Conservation (phyloP, 1,284 basidiomycete species). For the Heterobasidion occidentale region DNA sequence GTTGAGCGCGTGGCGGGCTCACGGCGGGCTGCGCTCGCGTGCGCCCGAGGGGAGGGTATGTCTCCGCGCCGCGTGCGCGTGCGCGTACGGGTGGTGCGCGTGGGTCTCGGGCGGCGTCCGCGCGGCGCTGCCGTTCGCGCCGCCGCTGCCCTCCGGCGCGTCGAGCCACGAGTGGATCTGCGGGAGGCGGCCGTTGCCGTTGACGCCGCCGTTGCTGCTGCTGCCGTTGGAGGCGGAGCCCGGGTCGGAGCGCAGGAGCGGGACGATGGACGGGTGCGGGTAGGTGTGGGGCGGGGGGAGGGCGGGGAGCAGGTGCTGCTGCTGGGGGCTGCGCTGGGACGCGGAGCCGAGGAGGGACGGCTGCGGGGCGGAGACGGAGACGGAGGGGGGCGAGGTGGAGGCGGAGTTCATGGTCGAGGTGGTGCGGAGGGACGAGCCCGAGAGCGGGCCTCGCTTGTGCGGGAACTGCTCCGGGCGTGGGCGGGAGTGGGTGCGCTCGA, state of each 20-base stretch:
- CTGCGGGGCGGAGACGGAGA: background rate
- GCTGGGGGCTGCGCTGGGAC: constrained; percentile 3
- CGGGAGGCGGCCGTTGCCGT: constrained; percentile 8
- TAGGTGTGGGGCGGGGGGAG: constrained; percentile 38
- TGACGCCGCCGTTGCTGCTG: constrained; percentile 8
- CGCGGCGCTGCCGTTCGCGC: background rate
- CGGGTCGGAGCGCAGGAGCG: constrained; percentile 19
- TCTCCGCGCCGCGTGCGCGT: background rate
- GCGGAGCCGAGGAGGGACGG: background rate
- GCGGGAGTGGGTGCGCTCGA: constrained; percentile 75
- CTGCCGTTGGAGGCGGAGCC: background rate
- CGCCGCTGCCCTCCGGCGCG: background rate
- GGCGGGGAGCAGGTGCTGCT: background rate
- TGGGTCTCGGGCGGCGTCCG: background rate
- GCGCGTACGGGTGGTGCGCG: background rate
- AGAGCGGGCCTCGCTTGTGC: constrained; percentile 65
- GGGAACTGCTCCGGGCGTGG: constrained; percentile 76
- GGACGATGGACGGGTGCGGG: constrained; percentile 40
- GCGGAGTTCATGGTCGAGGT: background rate
- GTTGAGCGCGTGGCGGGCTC: background rate
- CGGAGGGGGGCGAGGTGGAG: background rate
- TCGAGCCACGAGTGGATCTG: constrained; percentile 13
- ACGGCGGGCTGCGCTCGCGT: background rate
- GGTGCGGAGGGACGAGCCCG: constrained; percentile 21
- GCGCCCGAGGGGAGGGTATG: background rate